phyloP scores from a whole-genome alignment of 352 stramenopile genomes.

The Globisporangium paroecandrum region DNA sequence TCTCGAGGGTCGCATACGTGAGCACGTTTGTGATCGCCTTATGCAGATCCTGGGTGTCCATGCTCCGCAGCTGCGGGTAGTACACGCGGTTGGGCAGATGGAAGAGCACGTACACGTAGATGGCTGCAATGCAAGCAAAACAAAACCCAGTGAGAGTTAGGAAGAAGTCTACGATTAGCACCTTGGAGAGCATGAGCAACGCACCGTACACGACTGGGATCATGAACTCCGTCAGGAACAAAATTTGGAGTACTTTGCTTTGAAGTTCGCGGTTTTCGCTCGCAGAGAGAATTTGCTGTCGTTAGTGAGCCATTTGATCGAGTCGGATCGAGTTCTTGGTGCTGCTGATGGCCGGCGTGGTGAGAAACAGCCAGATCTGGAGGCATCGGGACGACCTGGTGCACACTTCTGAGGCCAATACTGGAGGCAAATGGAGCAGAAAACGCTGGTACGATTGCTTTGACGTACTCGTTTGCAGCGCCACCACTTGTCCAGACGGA shows the following conservation, averaged over 20 bases:
- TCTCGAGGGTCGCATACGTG: slow-evolving; percentile 22
- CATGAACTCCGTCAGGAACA: slow-evolving; percentile 13
- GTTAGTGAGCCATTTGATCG: too few species aligned
- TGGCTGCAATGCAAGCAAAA: slow-evolving; percentile 10
- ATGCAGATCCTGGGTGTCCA: slow-evolving; percentile 12
- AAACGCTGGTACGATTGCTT: too few species aligned
- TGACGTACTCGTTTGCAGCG: too few species aligned
- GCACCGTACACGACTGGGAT: slow-evolving; percentile 15
- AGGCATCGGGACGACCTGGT: too few species aligned
- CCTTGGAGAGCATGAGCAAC: slow-evolving; percentile 4
- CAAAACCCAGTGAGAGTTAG: slow-evolving; percentile 2
- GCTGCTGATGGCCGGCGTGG: too few species aligned
- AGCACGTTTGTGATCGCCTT: slow-evolving; percentile 30
- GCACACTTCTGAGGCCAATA: too few species aligned
- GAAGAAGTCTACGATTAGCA: background rate
- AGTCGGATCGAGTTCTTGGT: too few species aligned
- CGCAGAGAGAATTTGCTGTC: too few species aligned
- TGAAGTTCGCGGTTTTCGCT: background rate
- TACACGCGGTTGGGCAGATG: slow-evolving; percentile 29
- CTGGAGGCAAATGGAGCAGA: too few species aligned
- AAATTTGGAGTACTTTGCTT: slow-evolving; percentile 3
- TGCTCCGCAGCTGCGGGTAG: slow-evolving; percentile 29
- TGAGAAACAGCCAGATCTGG: too few species aligned
- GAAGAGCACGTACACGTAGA: slow-evolving; percentile 30
- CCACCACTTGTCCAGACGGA: too few species aligned